Base-by-base conservation (phyloP, 1,284 basidiomycete species). In the Ceratobasidium sp. region DNA sequence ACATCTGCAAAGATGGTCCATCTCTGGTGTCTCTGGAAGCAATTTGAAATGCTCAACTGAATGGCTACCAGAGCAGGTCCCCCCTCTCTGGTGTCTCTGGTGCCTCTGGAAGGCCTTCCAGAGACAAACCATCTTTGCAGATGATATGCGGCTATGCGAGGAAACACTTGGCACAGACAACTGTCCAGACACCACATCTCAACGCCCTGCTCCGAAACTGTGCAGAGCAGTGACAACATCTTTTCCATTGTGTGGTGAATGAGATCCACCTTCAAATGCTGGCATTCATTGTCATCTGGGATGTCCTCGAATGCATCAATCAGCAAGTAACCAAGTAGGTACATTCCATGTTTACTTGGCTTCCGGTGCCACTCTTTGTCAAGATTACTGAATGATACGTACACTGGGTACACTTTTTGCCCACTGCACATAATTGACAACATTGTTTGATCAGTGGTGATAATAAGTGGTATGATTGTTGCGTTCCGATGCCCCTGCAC, bases 311-410 rank as follows among this genome's bases (percentile, higher is more conserved):
- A 64, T 0, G 19, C 33, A 0, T 64, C 60, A n/a, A 71, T 54
- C 2, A 68, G 70, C 21, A 69, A 42, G 56, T 71, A 71, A 0
- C 70, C 60, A 0, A 69, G n/a, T n/a, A 71, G 27, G 0, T 53
- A 14, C 30, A 60, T 66, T 9, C 68, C 68, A 14, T 23, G 53
- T 30, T 66, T 57, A 1, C 41, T 49, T 5, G 58, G 49, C 27
- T 71, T 53, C 2, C 70, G 58, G 21, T 52, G 58, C 6, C 46
- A 2, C 7, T 9, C 13, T 41, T 71, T 71, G 9, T 29, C 36
- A 21, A 71, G 56, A 16, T 69, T 71, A 4, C 70, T 58, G 14
- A 69, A 36, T 4, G 46, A 36, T 5, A 62, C 8, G 16, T 62
- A 62, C 6, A 62, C 30, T 11, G 59, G 59, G 47, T 62, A 62